These are phyloP conservation scores for Luffa aegyptiaca DNA, from an alignment of 306 rosid genomes.

Conservation along the genomic window DNA sequence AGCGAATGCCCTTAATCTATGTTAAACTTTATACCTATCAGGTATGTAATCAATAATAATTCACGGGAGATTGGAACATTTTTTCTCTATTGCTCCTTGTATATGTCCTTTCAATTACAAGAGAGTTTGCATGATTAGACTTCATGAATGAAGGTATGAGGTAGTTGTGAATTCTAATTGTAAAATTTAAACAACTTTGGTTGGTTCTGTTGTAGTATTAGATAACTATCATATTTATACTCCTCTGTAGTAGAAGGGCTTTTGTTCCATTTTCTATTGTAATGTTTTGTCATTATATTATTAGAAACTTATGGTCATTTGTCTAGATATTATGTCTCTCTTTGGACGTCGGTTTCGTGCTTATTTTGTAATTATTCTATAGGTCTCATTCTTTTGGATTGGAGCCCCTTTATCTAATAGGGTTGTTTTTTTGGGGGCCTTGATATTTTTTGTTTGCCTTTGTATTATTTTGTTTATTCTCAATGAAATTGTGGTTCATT, in stretches of 20 bases:
- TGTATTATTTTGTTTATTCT: no score
- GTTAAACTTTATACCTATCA: conserved; percentile 95
- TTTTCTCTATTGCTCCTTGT: not conserved
- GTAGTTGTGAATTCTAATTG: not conserved
- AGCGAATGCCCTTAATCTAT: conserved; percentile 89
- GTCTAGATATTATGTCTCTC: no score
- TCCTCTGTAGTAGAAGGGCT: not conserved
- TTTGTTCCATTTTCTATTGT: not conserved
- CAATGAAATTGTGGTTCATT: no score
- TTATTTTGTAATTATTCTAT: no score
- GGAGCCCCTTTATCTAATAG: no score
- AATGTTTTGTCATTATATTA: not conserved
- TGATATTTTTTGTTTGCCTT: no score
- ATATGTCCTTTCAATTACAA: not conserved
- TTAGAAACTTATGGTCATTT: not conserved
- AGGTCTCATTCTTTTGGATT: no score
- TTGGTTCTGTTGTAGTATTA: not conserved
- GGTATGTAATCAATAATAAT: conserved; percentile 28
- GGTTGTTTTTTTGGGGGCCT: no score
- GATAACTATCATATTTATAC: not conserved
- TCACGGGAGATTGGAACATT: not conserved
- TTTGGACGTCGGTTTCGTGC: no score
- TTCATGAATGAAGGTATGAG: not conserved
- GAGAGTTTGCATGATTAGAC: not conserved
- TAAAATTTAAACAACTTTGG: not conserved